Evolutionary conservation across 768 basidiomycete species (phyloP).

Genomic region (Amanita pallidorosea): DNA sequence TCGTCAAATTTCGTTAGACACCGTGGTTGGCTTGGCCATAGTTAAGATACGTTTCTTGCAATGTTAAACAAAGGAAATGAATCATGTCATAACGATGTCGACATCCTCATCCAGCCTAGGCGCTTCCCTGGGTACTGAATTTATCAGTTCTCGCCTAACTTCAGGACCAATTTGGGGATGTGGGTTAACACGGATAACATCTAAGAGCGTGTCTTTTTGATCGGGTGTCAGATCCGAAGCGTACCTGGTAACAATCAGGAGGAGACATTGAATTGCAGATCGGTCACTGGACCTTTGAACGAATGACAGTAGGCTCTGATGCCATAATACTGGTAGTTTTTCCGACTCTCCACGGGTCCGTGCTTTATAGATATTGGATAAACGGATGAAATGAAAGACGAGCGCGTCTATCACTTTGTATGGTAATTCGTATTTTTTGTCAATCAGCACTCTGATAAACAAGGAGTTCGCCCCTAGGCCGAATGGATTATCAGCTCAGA

Average conservation of each 20-base stretch:
- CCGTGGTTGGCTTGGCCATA: background rate
- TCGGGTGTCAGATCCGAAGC: conserved; percentile 90
- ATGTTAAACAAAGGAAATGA: background rate
- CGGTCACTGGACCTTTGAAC: conserved; percentile 60
- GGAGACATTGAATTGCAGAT: background rate
- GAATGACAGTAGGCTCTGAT: conserved; percentile 92
- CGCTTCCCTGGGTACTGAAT: conserved; percentile 79
- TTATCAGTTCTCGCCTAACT: conserved; percentile 82
- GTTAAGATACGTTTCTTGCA: background rate
- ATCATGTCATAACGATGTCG: conserved; percentile 55
- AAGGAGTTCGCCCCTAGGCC: conserved; percentile 77
- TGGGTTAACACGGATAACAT: conserved; percentile 77
- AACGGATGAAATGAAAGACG: conserved; percentile 95
- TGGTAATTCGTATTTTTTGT: conserved; percentile 96
- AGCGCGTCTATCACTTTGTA: conserved; percentile 97
- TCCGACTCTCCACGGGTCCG: conserved; percentile 59
- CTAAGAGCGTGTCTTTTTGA: conserved; percentile 94
- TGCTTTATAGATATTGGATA: conserved; percentile 84
- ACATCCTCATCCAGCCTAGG: conserved; percentile 53
- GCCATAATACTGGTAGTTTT: conserved; percentile 95
- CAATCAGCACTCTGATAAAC: conserved; percentile 91
- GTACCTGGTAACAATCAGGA: conserved; percentile 45
- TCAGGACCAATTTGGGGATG: conserved; percentile 87
- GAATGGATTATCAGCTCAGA: background rate
- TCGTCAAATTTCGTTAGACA: background rate